phyloP scores from a whole-genome alignment of 2,329 filamentous ascomycete species.

The Hypoxylon sp. region DNA sequence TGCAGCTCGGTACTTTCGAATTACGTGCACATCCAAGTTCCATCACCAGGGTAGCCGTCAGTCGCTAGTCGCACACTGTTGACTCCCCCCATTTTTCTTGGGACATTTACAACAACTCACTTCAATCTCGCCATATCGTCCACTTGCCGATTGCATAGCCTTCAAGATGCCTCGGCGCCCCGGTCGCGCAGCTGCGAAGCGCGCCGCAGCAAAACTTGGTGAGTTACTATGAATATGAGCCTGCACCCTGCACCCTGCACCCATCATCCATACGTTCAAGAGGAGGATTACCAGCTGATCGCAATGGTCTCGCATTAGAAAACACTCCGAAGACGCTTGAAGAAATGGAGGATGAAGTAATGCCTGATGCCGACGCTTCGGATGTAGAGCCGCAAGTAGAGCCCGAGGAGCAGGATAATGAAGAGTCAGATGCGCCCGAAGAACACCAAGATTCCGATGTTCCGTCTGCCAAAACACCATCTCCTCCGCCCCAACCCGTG shows the following conservation, averaged over 20 bases:
- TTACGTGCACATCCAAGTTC: neutral
- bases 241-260: neutral
- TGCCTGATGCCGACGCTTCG: slow-evolving; percentile 57
- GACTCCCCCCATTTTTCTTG: neutral
- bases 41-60: neutral
- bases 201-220: slow-evolving; percentile 59
- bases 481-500: slow-evolving; percentile 69
- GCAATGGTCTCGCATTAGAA: slow-evolving; percentile 51
- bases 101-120: neutral
- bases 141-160: neutral
- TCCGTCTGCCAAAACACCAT: slow-evolving; percentile 62
- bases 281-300: slow-evolving; percentile 12
- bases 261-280: neutral
- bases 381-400: slow-evolving; percentile 48
- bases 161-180: slow-evolving; percentile 54
- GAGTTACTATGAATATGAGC: slow-evolving; percentile 30
- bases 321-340: slow-evolving; percentile 63
- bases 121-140: neutral
- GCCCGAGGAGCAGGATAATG: slow-evolving; percentile 55
- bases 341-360: slow-evolving; percentile 62
- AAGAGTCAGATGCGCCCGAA: slow-evolving; percentile 53
- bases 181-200: slow-evolving; percentile 58
- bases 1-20: neutral
- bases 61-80: neutral
- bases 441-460: slow-evolving; percentile 52